These are phyloP conservation scores for Pythium brassicae DNA, from an alignment of 352 stramenopile genomes.

Conservation along the genomic window DNA sequence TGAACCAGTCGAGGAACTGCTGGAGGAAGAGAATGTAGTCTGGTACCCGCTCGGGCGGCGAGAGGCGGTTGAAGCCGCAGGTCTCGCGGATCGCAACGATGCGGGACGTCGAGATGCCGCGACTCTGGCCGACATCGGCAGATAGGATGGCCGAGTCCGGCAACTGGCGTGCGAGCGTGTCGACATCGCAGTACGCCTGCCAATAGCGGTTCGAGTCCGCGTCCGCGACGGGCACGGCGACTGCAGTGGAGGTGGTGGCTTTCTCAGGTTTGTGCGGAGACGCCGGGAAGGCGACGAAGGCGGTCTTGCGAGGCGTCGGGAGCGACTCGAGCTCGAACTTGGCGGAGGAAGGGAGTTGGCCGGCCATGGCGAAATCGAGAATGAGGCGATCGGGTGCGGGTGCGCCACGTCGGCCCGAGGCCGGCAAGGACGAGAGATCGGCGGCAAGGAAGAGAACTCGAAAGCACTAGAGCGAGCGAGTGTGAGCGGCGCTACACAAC, in stretches of 20 bases:
- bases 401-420: neutral
- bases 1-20: slow-evolving; percentile 48
- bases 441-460: no score
- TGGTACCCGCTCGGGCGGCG: slow-evolving; percentile 25
- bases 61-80: slow-evolving; percentile 34
- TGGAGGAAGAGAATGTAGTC: slow-evolving; percentile 37
- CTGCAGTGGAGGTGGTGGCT: neutral
- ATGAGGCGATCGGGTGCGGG: neutral
- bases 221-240: slow-evolving; percentile 2
- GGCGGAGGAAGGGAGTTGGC: neutral
- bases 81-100: slow-evolving; percentile 17
- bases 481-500: no score
- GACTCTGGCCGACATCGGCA: slow-evolving; percentile 25
- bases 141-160: slow-evolving; percentile 22
- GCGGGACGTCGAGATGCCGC: slow-evolving; percentile 13
- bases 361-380: neutral
- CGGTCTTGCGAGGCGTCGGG: slow-evolving; percentile 1
- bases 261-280: slow-evolving; percentile 5
- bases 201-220: slow-evolving; percentile 25
- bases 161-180: slow-evolving; percentile 17
- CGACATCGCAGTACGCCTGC: slow-evolving; percentile 31
- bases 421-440: no score
- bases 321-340: neutral
- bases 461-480: no score
- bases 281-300: slow-evolving; percentile 15